These are phyloP conservation scores for Botrytis aclada DNA, from an alignment of 2,329 filamentous ascomycete genomes.

Conservation along the genomic window DNA sequence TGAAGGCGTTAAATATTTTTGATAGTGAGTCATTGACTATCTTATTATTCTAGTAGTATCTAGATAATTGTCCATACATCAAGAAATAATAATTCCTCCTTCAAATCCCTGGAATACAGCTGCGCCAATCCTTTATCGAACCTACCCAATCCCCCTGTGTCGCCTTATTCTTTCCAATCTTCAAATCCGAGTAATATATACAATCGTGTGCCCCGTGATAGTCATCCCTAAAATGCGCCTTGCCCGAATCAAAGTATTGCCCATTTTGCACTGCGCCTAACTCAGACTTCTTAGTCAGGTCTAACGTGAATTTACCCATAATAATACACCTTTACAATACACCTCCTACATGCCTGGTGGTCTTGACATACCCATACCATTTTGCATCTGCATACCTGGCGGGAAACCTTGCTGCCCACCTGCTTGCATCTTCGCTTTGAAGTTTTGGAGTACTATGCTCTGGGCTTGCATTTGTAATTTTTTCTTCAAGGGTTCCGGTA, in stretches of 20 bases:
- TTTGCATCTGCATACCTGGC: slow-evolving; percentile 33
- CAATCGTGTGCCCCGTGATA: background rate
- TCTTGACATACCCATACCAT: slow-evolving; percentile 34
- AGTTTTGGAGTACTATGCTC: background rate
- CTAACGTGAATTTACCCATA: background rate
- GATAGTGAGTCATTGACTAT: background rate
- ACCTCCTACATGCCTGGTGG: slow-evolving; percentile 17
- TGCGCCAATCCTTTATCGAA: background rate
- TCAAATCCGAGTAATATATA: background rate
- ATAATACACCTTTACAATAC: background rate
- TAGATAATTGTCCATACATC: background rate
- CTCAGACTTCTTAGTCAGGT: background rate
- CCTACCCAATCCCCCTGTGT: background rate
- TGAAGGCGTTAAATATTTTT: background rate
- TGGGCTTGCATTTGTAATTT: background rate
- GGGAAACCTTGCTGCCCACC: slow-evolving; percentile 23
- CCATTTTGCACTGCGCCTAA: background rate
- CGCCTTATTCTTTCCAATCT: slow-evolving; percentile 4
- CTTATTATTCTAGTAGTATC: background rate
- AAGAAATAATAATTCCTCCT: background rate
- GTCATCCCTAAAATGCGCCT: slow-evolving; percentile 3
- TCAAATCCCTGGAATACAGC: background rate
- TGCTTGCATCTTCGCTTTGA: background rate
- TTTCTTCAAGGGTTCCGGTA: background rate
- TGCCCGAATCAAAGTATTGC: background rate